Evolutionary conservation across 257 asterid species (phyloP).

Genomic region (Plantago major): DNA sequence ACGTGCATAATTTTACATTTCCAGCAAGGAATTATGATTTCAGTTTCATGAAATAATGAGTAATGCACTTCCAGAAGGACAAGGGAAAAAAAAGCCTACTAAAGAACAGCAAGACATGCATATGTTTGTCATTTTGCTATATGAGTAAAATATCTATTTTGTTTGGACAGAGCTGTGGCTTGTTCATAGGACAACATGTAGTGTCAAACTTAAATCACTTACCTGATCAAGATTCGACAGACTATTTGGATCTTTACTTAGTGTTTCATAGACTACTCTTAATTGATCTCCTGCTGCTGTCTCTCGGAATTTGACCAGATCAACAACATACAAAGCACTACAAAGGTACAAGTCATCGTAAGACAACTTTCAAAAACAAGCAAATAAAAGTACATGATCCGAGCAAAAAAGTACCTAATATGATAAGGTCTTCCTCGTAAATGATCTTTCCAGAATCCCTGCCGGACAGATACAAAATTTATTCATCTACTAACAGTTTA

Average conservation of each 20-base stretch:
- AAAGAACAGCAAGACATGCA: background rate
- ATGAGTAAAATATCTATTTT: background rate
- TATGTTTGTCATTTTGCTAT: background rate
- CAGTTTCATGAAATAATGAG: too few relatives aligned
- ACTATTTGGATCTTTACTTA: slow-evolving; percentile 99
- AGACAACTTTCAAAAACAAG: slow-evolving; percentile 16
- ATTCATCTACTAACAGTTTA: slow-evolving; percentile 1
- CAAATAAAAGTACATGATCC: slow-evolving; percentile 13
- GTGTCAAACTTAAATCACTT: slow-evolving; percentile 18
- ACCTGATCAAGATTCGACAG: slow-evolving; percentile 98
- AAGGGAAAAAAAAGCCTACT: background rate
- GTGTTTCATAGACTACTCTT: slow-evolving; percentile 87
- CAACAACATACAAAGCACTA: slow-evolving; percentile 94
- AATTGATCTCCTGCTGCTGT: slow-evolving; percentile 98
- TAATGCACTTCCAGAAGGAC: too few relatives aligned
- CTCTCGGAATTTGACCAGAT: slow-evolving; percentile 89
- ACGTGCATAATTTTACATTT: too few relatives aligned
- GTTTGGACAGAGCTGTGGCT: too few relatives aligned
- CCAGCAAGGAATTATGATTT: too few relatives aligned
- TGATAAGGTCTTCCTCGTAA: slow-evolving; percentile 95
- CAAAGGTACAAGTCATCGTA: slow-evolving; percentile 30
- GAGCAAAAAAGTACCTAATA: slow-evolving; percentile 51
- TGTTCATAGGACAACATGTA: too few relatives aligned
- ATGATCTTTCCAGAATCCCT: slow-evolving; percentile 99
- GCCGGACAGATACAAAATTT: slow-evolving; percentile 20